A percentile compares a stretch with the other conserved stretches of the same genome.
These are phyloP conservation scores for Fusarium dlaminii DNA, from an alignment of 2,329 filamentous ascomycete species.

Conservation along the genomic window DNA sequence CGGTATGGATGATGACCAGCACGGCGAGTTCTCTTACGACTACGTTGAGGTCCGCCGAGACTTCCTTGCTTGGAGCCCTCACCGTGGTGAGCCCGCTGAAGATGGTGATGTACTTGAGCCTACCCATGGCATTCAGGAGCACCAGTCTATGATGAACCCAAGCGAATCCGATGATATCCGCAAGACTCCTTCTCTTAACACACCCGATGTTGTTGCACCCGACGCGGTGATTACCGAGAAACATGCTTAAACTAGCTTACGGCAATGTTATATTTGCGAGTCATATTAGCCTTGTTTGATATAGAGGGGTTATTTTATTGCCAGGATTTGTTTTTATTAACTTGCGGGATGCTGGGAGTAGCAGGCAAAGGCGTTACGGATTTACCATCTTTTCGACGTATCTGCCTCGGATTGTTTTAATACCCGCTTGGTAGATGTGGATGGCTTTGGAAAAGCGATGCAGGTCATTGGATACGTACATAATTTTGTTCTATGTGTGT, in stretches of 20 bases:
- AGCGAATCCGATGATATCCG: slow-evolving; percentile 42
- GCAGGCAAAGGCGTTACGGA: slow-evolving; percentile 42
- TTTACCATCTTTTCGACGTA: slow-evolving; percentile 14
- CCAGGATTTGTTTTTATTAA: not conserved
- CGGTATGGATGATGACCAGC: slow-evolving; percentile 90
- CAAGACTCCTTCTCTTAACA: slow-evolving; percentile 37
- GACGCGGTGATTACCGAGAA: slow-evolving; percentile 26
- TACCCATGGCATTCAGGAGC: slow-evolving; percentile 77
- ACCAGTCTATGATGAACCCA: slow-evolving; percentile 56
- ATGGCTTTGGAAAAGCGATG: slow-evolving; percentile 36
- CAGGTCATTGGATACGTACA: slow-evolving; percentile 26
- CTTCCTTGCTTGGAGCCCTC: slow-evolving; percentile 87
- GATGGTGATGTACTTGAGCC: slow-evolving; percentile 68
- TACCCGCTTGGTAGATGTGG: slow-evolving; percentile 39
- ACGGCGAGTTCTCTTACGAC: slow-evolving; percentile 90
- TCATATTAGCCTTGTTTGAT: slow-evolving; percentile 32
- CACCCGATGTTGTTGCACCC: slow-evolving; percentile 9
- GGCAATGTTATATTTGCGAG: slow-evolving; percentile 11
- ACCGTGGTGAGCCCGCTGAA: slow-evolving; percentile 70
- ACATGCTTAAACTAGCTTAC: slow-evolving; percentile 10
- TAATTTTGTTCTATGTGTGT: slow-evolving; percentile 31
- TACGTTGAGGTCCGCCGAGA: slow-evolving; percentile 90
- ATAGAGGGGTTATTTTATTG: slow-evolving; percentile 26
- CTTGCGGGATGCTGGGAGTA: slow-evolving; percentile 30
- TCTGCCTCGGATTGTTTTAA: slow-evolving; percentile 29